These are phyloP conservation scores for Candida adriatica DNA, from an alignment of 805 yeast species.

Conservation along the genomic window DNA sequence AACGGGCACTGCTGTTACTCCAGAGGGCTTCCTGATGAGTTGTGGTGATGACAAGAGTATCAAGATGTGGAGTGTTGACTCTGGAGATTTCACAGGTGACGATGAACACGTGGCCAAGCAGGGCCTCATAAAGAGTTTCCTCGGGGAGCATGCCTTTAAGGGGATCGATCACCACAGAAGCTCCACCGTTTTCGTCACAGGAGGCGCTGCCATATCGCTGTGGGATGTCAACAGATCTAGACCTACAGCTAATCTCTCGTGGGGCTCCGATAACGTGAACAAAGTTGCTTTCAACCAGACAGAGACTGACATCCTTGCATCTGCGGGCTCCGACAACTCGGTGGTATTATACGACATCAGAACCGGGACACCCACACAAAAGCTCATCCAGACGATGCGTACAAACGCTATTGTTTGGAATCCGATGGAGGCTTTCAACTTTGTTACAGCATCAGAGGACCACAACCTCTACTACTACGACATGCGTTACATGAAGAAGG, in stretches of 20 bases:
- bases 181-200: constrained; percentile 77
- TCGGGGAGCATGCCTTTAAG: constrained; percentile 79
- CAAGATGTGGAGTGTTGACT: constrained; percentile 78
- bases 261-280: constrained; percentile 94
- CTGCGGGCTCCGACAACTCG: constrained; percentile 82
- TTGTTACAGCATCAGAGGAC: constrained; percentile 90
- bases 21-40: constrained; percentile 53
- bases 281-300: constrained; percentile 83
- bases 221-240: constrained; percentile 85
- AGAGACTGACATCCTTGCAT: constrained; percentile 82
- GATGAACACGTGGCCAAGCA: constrained; percentile 28
- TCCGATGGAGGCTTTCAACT: constrained; percentile 94
- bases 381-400: constrained; percentile 73
- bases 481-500: constrained; percentile 83
- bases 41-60: constrained; percentile 89
- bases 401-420: constrained; percentile 91
- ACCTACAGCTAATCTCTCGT: constrained; percentile 69
- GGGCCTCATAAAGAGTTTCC: constrained; percentile 70
- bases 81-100: constrained; percentile 39
- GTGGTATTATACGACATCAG: constrained; percentile 86
- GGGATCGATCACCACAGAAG: constrained; percentile 81
- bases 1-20: constrained; percentile 67
- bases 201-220: constrained; percentile 82
- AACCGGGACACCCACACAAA: constrained; percentile 88
- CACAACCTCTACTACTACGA: constrained; percentile 94